phyloP scores from a whole-genome alignment of 495 filamentous ascomycete species.

The Penicillium ucsense region DNA sequence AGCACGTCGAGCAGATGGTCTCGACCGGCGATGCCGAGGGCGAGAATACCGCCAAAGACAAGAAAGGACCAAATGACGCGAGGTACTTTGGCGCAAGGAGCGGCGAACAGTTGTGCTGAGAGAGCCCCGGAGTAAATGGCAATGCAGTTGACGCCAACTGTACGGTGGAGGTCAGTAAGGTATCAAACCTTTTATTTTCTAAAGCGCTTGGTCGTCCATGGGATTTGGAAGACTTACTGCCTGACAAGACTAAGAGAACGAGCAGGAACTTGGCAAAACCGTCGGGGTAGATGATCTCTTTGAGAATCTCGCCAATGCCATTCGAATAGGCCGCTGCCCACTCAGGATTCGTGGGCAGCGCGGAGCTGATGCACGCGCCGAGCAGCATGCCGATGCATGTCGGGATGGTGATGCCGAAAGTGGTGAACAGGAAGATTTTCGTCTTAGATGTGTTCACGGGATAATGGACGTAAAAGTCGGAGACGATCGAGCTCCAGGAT shows the following conservation, averaged over 20 bases:
- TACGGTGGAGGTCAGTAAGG: not conserved
- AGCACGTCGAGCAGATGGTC: constrained; percentile 28
- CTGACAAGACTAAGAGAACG: constrained; percentile 43
- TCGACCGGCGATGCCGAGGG: constrained; percentile 32
- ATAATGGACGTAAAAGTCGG: constrained; percentile 56
- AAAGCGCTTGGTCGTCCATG: too few relatives aligned
- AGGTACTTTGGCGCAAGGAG: constrained; percentile 30
- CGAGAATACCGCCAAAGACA: constrained; percentile 29
- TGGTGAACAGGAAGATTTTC: constrained; percentile 44
- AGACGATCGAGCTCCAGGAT: constrained; percentile 50
- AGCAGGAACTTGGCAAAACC: constrained; percentile 52
- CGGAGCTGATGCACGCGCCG: constrained; percentile 44
- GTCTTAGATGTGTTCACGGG: constrained; percentile 39
- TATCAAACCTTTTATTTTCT: not conserved
- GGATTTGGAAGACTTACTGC: constrained; percentile 13
- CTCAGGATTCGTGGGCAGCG: constrained; percentile 36
- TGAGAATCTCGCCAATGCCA: constrained; percentile 51
- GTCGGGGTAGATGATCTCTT: constrained; percentile 42
- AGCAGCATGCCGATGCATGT: constrained; percentile 47
- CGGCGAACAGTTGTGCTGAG: constrained; percentile 31
- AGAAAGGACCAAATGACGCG: constrained; percentile 34
- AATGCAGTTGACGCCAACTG: constrained; percentile 32
- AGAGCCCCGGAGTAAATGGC: constrained; percentile 33
- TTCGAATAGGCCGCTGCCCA: constrained; percentile 38
- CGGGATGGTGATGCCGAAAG: constrained; percentile 37